Evolutionary conservation across 2,329 filamentous ascomycete species (phyloP).

Genomic region (Fusarium decemcellulare): DNA sequence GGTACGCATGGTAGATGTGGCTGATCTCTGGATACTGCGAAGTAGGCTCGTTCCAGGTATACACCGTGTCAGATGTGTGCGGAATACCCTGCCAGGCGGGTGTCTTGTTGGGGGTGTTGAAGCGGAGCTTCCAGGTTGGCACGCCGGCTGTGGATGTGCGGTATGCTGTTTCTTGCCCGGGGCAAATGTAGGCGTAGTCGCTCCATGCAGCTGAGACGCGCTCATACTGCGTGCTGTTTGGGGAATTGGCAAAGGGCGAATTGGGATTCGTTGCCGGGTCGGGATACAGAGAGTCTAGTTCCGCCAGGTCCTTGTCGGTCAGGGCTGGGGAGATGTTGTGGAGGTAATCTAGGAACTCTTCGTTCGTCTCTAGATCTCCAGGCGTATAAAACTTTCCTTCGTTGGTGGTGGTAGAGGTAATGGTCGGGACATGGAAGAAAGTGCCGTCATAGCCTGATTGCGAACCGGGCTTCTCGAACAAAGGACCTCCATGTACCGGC

Average conservation of each 20-base stretch:
- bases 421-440: slow-evolving; percentile 54
- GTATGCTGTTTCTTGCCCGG: slow-evolving; percentile 60
- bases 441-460: slow-evolving; percentile 54
- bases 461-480: slow-evolving; percentile 63
- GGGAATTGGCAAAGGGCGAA: slow-evolving; percentile 54
- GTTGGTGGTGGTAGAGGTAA: slow-evolving; percentile 55
- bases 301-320: slow-evolving; percentile 47
- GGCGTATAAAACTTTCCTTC: slow-evolving; percentile 54
- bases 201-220: slow-evolving; percentile 60
- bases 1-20: slow-evolving; percentile 53
- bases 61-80: slow-evolving; percentile 53
- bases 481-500: slow-evolving; percentile 59
- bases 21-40: slow-evolving; percentile 55
- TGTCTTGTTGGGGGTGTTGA: slow-evolving; percentile 54
- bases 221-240: slow-evolving; percentile 60
- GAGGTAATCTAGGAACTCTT: slow-evolving; percentile 54
- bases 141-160: slow-evolving; percentile 51
- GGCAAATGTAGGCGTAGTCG: slow-evolving; percentile 62
- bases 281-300: slow-evolving; percentile 51
- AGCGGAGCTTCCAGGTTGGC: slow-evolving; percentile 55
- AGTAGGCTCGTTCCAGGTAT: slow-evolving; percentile 54
- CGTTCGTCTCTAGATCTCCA: slow-evolving; percentile 52
- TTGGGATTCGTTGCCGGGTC: slow-evolving; percentile 51
- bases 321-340: slow-evolving; percentile 52
- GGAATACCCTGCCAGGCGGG: slow-evolving; percentile 55